Percentiles rank a stretch among this genome's conserved stretches.
phyloP scores from a whole-genome alignment of 352 stramenopile species.

The Nothophytophthora sp. region DNA sequence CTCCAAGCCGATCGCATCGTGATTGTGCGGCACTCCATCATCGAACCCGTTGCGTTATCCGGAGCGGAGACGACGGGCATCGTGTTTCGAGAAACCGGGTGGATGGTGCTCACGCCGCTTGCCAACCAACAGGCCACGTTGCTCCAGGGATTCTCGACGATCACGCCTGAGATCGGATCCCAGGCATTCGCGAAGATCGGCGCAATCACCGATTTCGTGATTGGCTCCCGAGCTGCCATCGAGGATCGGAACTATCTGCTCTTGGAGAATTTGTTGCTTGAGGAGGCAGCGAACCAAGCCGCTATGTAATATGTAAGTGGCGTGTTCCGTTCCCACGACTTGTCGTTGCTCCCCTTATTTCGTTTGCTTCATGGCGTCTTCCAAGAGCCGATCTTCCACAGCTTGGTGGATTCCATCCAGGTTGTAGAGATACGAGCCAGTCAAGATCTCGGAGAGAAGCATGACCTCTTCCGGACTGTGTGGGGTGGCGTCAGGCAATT shows the following conservation, averaged over 20 bases:
- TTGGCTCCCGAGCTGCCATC: background rate
- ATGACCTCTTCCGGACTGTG: slow-evolving; percentile 25
- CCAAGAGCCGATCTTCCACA: slow-evolving; percentile 26
- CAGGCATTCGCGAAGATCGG: too few species aligned
- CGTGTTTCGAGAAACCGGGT: background rate
- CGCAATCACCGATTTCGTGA: background rate
- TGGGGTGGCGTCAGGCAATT: slow-evolving; percentile 19
- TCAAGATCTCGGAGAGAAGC: slow-evolving; percentile 27
- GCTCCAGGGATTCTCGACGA: background rate
- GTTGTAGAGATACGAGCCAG: slow-evolving; percentile 25
- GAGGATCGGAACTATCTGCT: too few species aligned
- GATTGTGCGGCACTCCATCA: background rate
- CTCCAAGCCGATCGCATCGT: slow-evolving; percentile 1
- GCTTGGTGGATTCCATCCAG: slow-evolving; percentile 29
- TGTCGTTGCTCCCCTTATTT: too few species aligned
- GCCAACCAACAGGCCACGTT: background rate
- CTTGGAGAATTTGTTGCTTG: too few species aligned
- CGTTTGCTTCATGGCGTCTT: slow-evolving; percentile 12
- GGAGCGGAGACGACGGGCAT: background rate
- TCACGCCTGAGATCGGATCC: background rate
- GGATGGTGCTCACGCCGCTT: background rate
- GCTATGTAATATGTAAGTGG: too few species aligned
- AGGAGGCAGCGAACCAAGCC: too few species aligned
- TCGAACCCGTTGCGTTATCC: background rate
- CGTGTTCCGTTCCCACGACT: too few species aligned